Percentiles rank a stretch among this genome's conserved stretches.
These are phyloP conservation scores for Tolypocladium pustulatum DNA, from an alignment of 2,329 filamentous ascomycete species.

Conservation along the genomic window DNA sequence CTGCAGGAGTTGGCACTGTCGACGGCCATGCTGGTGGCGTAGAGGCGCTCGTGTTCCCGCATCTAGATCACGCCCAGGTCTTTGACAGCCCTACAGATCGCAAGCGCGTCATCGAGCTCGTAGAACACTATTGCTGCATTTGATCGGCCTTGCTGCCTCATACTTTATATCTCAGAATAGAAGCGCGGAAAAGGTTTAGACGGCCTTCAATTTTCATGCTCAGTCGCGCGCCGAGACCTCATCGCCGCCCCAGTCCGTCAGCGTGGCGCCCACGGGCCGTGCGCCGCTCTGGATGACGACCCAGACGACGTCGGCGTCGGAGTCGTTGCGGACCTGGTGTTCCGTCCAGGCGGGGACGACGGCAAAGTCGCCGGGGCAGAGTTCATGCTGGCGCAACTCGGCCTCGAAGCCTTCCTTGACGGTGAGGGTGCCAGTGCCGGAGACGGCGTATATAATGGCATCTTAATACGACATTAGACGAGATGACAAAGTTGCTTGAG, in stretches of 20 bases:
- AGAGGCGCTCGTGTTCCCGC: conserved; percentile 49
- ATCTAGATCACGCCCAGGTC: conserved; percentile 54
- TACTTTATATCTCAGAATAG: neutral
- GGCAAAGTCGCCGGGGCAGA: conserved; percentile 57
- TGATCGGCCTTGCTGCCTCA: neutral
- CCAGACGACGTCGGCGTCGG: conserved; percentile 51
- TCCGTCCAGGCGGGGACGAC: conserved; percentile 60
- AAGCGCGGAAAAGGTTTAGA: neutral
- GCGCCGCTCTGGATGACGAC: conserved; percentile 53
- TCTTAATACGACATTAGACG: conserved; percentile 29
- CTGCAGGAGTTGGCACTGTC: conserved; percentile 6
- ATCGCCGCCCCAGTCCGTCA: conserved; percentile 51
- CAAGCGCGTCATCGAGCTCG: conserved; percentile 17
- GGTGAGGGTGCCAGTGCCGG: conserved; percentile 50
- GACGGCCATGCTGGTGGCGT: conserved; percentile 17
- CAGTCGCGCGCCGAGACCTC: conserved; percentile 18
- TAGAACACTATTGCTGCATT: conserved; percentile 14
- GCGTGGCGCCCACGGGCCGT: conserved; percentile 49
- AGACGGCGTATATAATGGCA: conserved; percentile 56
- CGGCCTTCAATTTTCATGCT: neutral
- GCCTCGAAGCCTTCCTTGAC: conserved; percentile 43
- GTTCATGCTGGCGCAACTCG: conserved; percentile 40
- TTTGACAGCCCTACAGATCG: conserved; percentile 31
- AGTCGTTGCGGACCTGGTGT: conserved; percentile 59
- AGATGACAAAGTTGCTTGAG: neutral